These are phyloP conservation scores for Globisporangium uncinulatum DNA, from an alignment of 352 stramenopile species.

Conservation along the genomic window DNA sequence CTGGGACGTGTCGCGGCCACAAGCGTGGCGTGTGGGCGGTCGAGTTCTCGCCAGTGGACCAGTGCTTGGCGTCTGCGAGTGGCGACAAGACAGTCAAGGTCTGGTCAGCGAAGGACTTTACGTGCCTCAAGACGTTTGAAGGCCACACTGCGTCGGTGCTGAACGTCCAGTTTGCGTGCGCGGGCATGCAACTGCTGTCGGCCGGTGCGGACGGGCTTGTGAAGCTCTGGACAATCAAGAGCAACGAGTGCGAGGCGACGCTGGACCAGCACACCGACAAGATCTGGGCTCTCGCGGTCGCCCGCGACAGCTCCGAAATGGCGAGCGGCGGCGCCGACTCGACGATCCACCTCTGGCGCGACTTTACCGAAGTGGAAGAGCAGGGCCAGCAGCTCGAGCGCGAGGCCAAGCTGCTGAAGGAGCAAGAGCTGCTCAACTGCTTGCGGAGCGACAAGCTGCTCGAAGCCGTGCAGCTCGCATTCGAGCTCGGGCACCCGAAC, in stretches of 20 bases:
- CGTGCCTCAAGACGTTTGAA: conserved; percentile 97
- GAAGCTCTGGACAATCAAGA: conserved; percentile 98
- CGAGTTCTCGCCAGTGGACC: conserved; percentile 95
- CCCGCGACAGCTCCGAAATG: conserved; percentile 86
- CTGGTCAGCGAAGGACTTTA: conserved; percentile 95
- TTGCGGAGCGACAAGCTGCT: conserved; percentile 90
- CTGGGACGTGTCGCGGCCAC: conserved; percentile 94
- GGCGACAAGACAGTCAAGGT: conserved; percentile 97
- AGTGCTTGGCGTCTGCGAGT: conserved; percentile 93
- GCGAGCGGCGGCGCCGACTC: conserved; percentile 94
- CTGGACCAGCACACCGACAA: conserved; percentile 97
- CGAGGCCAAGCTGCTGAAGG: conserved; percentile 91
- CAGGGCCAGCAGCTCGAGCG: conserved; percentile 67
- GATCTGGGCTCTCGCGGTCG: conserved; percentile 94
- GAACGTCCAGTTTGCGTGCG: conserved; percentile 85
- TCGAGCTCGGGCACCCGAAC: conserved; percentile 92
- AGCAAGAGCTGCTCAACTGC: conserved; percentile 95
- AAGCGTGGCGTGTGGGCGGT: conserved; percentile 97
- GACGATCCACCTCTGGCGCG: conserved; percentile 92
- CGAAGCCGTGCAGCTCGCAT: conserved; percentile 78
- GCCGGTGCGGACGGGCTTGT: conserved; percentile 95
- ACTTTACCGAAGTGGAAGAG: conserved; percentile 93
- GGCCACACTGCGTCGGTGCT: conserved; percentile 89
- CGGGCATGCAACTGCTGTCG: conserved; percentile 93
- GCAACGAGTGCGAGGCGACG: conserved; percentile 96